phyloP scores from a whole-genome alignment of 2,329 filamentous ascomycete genomes.

The Trichoderma citrinoviride region DNA sequence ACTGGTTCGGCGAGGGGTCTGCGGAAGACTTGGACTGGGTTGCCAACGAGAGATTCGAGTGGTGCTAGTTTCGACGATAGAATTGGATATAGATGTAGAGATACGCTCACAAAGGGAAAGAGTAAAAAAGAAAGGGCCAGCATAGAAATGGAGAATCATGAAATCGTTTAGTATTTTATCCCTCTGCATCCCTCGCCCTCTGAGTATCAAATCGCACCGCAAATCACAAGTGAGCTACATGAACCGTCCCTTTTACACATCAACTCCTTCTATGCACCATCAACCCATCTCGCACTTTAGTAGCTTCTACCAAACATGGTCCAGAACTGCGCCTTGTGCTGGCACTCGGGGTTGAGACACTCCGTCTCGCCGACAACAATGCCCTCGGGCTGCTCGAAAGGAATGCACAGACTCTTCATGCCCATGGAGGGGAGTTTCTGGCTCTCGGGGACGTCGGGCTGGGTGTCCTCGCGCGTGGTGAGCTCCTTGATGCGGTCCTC shows the following conservation, averaged over 20 bases:
- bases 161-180: slow-evolving; percentile 17
- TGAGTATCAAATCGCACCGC: slow-evolving; percentile 2
- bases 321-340: slow-evolving; percentile 74
- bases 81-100: not conserved
- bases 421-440: slow-evolving; percentile 58
- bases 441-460: slow-evolving; percentile 50
- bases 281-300: slow-evolving; percentile 29
- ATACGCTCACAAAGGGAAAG: slow-evolving; percentile 11
- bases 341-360: slow-evolving; percentile 88
- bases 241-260: not conserved
- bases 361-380: slow-evolving; percentile 79
- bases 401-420: slow-evolving; percentile 70
- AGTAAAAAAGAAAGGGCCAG: not conserved
- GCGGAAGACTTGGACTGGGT: slow-evolving; percentile 64
- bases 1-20: slow-evolving; percentile 62
- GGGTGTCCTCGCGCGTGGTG: slow-evolving; percentile 72
- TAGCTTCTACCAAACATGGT: slow-evolving; percentile 86
- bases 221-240: slow-evolving; percentile 9
- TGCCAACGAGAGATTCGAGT: slow-evolving; percentile 73
- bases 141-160: not conserved
- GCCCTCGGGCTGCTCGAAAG: slow-evolving; percentile 80
- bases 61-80: slow-evolving; percentile 53
- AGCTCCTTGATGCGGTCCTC: slow-evolving; percentile 95
- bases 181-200: slow-evolving; percentile 8
- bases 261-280: slow-evolving; percentile 12